Evolutionary conservation across 2,329 filamentous ascomycete genomes (phyloP).

Genomic region (Intubia oerlemansii): DNA sequence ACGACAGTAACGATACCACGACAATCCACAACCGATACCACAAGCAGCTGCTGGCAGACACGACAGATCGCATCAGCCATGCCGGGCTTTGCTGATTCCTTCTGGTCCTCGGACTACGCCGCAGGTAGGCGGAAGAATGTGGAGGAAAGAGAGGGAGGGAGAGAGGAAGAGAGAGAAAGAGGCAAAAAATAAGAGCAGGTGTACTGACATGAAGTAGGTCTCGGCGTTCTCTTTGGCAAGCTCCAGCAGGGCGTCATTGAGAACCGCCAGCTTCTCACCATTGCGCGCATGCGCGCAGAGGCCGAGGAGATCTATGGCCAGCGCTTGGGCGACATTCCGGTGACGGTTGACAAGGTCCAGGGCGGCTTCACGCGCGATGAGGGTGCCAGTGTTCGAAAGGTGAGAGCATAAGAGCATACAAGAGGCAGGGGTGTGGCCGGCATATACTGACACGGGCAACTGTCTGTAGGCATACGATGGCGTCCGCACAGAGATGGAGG

Average conservation of each 20-base stretch:
- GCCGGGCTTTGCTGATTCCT: conserved; percentile 84
- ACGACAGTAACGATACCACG: no score
- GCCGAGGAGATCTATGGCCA: conserved; percentile 80
- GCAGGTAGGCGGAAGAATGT: conserved; percentile 38
- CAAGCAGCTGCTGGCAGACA: no score
- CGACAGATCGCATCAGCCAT: no score
- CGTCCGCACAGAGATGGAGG: conserved; percentile 77
- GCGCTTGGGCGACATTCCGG: conserved; percentile 60
- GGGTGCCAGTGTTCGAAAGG: conserved; percentile 88
- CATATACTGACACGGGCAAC: not conserved
- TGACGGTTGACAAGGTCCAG: conserved; percentile 58
- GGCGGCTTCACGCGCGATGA: conserved; percentile 83
- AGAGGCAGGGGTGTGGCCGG: not conserved
- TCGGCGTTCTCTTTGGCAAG: conserved; percentile 89
- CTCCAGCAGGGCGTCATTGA: conserved; percentile 90
- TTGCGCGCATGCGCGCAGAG: conserved; percentile 86
- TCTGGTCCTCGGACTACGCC: conserved; percentile 97
- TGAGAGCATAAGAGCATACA: no score
- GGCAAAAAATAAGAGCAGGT: not conserved
- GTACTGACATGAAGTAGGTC: conserved; percentile 27
- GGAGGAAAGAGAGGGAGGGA: not conserved
- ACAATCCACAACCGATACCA: no score
- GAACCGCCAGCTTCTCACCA: conserved; percentile 80
- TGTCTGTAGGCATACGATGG: conserved; percentile 65
- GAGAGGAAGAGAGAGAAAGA: conserved; percentile 2